phyloP scores from a whole-genome alignment of 2,329 filamentous ascomycete genomes.

The Westerdykella ornata region DNA sequence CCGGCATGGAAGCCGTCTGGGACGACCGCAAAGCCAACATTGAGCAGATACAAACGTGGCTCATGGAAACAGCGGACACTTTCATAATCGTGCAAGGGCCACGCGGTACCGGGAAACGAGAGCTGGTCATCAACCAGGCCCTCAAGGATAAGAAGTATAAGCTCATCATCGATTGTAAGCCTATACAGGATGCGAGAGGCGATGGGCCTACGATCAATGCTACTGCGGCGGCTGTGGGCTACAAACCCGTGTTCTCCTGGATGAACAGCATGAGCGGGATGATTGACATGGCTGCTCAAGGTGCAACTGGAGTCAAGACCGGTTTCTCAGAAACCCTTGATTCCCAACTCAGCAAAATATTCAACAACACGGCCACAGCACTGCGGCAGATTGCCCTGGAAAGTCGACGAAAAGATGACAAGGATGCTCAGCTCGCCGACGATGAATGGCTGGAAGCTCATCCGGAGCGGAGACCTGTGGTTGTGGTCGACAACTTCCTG shows the following conservation, averaged over 20 bases:
- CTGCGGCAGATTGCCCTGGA: constrained; percentile 71
- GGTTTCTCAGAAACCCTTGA: constrained; percentile 92
- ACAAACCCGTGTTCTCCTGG: constrained; percentile 91
- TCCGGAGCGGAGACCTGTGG: constrained; percentile 71
- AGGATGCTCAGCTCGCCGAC: constrained; percentile 64
- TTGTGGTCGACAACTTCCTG: constrained; percentile 88
- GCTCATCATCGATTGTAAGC: constrained; percentile 85
- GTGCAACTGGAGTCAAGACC: constrained; percentile 88
- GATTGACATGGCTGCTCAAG: constrained; percentile 85
- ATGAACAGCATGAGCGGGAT: constrained; percentile 91
- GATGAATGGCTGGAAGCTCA: constrained; percentile 89
- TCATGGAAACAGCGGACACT: constrained; percentile 81
- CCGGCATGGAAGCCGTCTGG: constrained; percentile 74
- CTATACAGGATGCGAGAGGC: constrained; percentile 81
- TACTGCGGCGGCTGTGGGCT: constrained; percentile 77
- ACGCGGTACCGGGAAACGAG: constrained; percentile 81
- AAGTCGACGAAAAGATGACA: constrained; percentile 62
- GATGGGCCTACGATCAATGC: constrained; percentile 79
- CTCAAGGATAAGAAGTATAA: constrained; percentile 70
- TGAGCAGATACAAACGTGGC: constrained; percentile 73
- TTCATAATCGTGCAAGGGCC: constrained; percentile 93
- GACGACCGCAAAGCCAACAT: constrained; percentile 78
- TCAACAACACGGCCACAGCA: constrained; percentile 73
- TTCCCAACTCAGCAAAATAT: constrained; percentile 80
- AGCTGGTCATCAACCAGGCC: constrained; percentile 79